These are phyloP conservation scores for Camillea tinctor DNA, from an alignment of 2,329 filamentous ascomycete genomes.

Conservation along the genomic window DNA sequence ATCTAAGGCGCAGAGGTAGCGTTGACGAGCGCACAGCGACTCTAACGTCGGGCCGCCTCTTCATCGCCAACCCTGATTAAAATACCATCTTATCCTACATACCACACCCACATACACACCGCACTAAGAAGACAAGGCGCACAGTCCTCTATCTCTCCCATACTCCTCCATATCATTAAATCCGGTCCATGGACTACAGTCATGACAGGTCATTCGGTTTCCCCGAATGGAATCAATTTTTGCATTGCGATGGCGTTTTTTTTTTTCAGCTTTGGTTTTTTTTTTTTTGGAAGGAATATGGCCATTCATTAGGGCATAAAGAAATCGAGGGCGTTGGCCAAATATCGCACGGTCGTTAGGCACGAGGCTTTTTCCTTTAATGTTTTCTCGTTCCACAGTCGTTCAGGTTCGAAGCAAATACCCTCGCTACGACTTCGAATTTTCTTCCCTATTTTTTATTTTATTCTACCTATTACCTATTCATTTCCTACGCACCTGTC, in stretches of 20 bases:
- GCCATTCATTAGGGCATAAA: slow-evolving; percentile 19
- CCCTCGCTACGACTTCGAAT: slow-evolving; percentile 28
- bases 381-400: slow-evolving; percentile 3
- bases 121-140: background rate
- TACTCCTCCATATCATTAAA: slow-evolving; percentile 5
- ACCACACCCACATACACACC: background rate
- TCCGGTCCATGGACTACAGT: slow-evolving; percentile 12
- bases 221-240: slow-evolving; percentile 9
- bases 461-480: background rate
- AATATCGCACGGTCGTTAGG: slow-evolving; percentile 27
- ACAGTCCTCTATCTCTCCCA: background rate
- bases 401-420: slow-evolving; percentile 25
- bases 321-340: slow-evolving; percentile 20
- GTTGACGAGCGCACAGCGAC: slow-evolving; percentile 81
- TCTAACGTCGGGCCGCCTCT: slow-evolving; percentile 70
- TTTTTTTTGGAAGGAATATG: slow-evolving; percentile 14
- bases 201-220: slow-evolving; percentile 1
- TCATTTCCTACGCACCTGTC: background rate
- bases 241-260: slow-evolving; percentile 31
- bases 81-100: slow-evolving; percentile 12
- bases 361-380: slow-evolving; percentile 1
- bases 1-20: slow-evolving; percentile 73
- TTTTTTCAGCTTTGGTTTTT: background rate
- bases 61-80: slow-evolving; percentile 83
- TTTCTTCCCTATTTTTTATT: slow-evolving; percentile 7